Conservation (phyloP, 129 eudicot genomes). For the Cynara cardunculus region DNA sequence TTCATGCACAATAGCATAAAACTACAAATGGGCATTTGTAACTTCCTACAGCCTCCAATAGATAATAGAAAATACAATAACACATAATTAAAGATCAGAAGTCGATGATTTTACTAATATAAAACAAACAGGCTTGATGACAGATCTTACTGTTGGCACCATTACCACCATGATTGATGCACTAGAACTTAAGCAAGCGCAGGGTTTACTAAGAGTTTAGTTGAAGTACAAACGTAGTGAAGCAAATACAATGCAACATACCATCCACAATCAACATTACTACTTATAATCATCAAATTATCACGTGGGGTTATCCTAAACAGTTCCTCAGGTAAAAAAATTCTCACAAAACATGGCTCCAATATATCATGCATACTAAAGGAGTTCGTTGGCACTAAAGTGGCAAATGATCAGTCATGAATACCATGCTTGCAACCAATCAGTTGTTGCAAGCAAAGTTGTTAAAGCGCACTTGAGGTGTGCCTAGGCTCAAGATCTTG, state of each 20-base stretch:
- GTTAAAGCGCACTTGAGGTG: no score
- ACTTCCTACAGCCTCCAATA: slow-evolving; percentile 20
- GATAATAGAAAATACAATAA: not conserved
- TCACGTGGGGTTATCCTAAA: slow-evolving; percentile 2
- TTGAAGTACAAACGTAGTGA: not conserved
- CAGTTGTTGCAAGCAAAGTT: not conserved
- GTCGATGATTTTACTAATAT: not conserved
- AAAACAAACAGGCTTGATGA: not conserved
- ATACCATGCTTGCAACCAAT: not conserved
- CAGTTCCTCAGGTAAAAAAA: not conserved
- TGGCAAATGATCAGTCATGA: not conserved
- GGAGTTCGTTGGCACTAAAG: not conserved
- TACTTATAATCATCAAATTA: not conserved
- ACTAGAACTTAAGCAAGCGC: not conserved
- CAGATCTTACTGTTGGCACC: not conserved
- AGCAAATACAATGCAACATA: slow-evolving; percentile 3
- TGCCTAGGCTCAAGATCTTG: no score
- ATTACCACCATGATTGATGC: not conserved
- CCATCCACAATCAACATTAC: slow-evolving; percentile 5
- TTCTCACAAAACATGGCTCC: not conserved
- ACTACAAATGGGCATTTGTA: not conserved
- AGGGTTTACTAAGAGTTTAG: not conserved
- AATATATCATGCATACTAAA: not conserved
- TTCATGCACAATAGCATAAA: not conserved
- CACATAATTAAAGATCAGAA: not conserved